Conservation (phyloP, 2,329 filamentous ascomycete genomes). For the Tolypocladium cylindrosporum region DNA sequence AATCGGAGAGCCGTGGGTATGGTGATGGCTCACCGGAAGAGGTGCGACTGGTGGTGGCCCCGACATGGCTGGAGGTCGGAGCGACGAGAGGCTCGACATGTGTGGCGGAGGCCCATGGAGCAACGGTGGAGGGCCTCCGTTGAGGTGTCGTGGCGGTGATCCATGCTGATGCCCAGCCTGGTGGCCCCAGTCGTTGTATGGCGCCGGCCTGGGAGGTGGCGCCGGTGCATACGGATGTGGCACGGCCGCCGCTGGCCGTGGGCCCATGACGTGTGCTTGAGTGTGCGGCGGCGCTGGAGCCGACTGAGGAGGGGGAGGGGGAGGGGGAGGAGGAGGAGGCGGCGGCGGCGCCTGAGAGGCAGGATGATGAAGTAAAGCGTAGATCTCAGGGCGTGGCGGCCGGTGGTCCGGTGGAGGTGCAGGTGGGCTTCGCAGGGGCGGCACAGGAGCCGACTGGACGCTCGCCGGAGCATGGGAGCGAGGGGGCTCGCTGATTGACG, state of each 20-base stretch:
- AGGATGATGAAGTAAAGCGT: slow-evolving; percentile 9
- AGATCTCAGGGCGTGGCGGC: slow-evolving; percentile 8
- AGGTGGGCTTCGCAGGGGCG: slow-evolving; percentile 18
- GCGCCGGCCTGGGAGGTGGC: slow-evolving; percentile 11
- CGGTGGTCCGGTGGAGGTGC: slow-evolving; percentile 15
- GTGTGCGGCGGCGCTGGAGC: slow-evolving; percentile 6
- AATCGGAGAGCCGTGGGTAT: slow-evolving; percentile 18
- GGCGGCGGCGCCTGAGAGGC: slow-evolving; percentile 2
- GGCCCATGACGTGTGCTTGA: slow-evolving; percentile 15
- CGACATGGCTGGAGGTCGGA: slow-evolving; percentile 39
- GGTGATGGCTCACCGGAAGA: slow-evolving; percentile 29
- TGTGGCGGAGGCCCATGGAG: slow-evolving; percentile 16
- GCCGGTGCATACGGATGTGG: slow-evolving; percentile 17
- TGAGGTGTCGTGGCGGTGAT: slow-evolving; percentile 37
- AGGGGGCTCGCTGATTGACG: slow-evolving; percentile 10
- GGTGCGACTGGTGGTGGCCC: slow-evolving; percentile 32
- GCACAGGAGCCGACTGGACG: slow-evolving; percentile 8
- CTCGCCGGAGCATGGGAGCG: slow-evolving; percentile 8
- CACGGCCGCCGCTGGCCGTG: slow-evolving; percentile 13
- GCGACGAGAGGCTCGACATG: slow-evolving; percentile 28
- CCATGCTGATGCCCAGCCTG: slow-evolving; percentile 39
- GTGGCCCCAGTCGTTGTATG: slow-evolving; percentile 36
- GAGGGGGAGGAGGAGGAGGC: slow-evolving; percentile 1
- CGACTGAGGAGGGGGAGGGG: slow-evolving; percentile 3
- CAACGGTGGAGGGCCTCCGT: slow-evolving; percentile 31